Evolutionary conservation across 2,329 filamentous ascomycete species (phyloP).

Genomic region (Epichloe amarillans): DNA sequence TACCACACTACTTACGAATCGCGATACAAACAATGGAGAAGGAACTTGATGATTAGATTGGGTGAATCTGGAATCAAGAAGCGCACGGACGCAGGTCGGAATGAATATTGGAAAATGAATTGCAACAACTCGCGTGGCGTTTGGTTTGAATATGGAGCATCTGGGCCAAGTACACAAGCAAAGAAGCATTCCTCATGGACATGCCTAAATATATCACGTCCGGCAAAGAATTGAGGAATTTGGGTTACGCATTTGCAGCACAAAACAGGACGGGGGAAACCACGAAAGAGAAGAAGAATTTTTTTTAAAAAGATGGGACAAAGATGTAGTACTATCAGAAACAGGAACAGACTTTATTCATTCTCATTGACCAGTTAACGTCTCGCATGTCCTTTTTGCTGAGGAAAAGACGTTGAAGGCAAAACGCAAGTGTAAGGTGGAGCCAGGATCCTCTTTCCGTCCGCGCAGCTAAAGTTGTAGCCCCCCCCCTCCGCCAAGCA

Average conservation of each 20-base stretch:
- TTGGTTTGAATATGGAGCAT: background rate
- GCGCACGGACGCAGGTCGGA: background rate
- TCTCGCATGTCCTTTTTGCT: no score
- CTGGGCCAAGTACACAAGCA: background rate
- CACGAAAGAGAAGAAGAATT: background rate
- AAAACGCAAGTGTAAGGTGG: background rate
- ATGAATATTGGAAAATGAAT: background rate
- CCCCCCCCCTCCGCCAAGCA: slow-evolving; percentile 10
- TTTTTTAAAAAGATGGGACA: background rate
- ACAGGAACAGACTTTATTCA: background rate
- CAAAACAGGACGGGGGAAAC: background rate
- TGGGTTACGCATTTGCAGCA: background rate
- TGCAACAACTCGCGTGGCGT: background rate
- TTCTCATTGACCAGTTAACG: background rate
- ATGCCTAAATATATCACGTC: background rate
- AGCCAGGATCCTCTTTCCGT: background rate
- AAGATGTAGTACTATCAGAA: background rate
- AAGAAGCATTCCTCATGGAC: background rate
- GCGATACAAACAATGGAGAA: slow-evolving; percentile 4
- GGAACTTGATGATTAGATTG: slow-evolving; percentile 4
- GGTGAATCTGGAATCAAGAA: background rate
- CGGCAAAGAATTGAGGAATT: background rate
- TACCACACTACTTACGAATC: slow-evolving; percentile 4
- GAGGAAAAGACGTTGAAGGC: background rate
- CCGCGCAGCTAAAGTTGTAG: background rate